Evolutionary conservation across 2,329 filamentous ascomycete genomes (phyloP), one percentile per base, ranked within the genome.

Genomic region (Cladosporium sp.): DNA sequence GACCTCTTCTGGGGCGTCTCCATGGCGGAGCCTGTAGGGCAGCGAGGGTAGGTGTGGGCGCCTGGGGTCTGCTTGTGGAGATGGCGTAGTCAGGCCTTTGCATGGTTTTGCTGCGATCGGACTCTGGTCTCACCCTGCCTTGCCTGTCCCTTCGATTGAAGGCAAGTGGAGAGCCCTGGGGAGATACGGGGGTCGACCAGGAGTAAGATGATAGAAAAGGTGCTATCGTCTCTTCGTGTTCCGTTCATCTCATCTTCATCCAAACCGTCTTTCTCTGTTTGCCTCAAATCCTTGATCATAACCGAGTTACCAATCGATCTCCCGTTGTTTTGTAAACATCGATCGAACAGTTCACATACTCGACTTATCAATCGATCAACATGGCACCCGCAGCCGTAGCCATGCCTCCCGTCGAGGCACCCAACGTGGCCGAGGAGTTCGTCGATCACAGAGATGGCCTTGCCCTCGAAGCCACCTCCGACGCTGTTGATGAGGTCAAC

Each of bases 401-500:
- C 54, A 71, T 74, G 58, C 64, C 63, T 43, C 70, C 73, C 47
- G 71, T 70, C 58, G 59, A 71, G 51, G 63, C 66, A 19, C 68
- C 73, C 57, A 62, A 67, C 61, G 72, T 74, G 64, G 68, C 72
- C 63, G 69, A 74, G 64, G 45, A 48, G 37, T 48, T 48, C n/a
- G 45, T 48, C 18, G 45, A 48, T 15, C 70, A 75, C 61, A 74
- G 73, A 49, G 77, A 82, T 63, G 80, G 79, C 39, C 73, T 76
- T 29, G 78, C 79, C 17, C 74, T 83, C 24, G 80, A 83, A 62
- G 75, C 76, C 3, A 73, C 77, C 9, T 80, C 79, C 7, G 80
- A 83, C 59, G 72, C 77, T 58, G 77, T 84, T 58, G 80, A 83
- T 61, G 69, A 73, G 18, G 78, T 83, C 64, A 83, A 84, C 60